phyloP scores from a whole-genome alignment of 2,329 filamentous ascomycete species.

The Chaetomiaceae sp. region DNA sequence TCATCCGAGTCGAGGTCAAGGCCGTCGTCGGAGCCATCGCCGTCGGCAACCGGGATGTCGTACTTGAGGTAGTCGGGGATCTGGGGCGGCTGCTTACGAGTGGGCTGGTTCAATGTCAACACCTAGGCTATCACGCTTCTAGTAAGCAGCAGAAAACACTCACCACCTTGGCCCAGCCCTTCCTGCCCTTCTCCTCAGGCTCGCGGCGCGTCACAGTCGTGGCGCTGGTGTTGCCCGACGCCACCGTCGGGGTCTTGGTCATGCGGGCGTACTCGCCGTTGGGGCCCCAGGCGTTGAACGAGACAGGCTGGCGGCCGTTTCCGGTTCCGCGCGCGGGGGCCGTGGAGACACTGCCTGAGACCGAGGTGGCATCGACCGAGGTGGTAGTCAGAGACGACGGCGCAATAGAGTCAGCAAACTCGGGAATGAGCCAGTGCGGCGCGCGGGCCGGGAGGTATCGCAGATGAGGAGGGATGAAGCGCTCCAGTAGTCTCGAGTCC shows the following conservation, averaged over 20 bases:
- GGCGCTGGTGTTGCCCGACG: conserved; percentile 9
- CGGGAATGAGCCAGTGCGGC: conserved; percentile 15
- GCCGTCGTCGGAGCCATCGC: background rate
- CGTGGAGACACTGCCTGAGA: background rate
- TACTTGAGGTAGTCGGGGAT: conserved; percentile 16
- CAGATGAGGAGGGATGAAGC: background rate
- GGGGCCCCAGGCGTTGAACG: conserved; percentile 26
- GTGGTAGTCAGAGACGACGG: background rate
- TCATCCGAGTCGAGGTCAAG: background rate
- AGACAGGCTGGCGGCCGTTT: background rate
- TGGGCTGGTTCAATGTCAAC: conserved; percentile 4
- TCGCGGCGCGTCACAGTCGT: background rate
- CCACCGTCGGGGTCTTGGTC: conserved; percentile 14
- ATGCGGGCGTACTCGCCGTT: conserved; percentile 17
- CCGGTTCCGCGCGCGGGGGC: background rate
- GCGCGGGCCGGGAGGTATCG: background rate
- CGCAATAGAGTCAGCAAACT: background rate
- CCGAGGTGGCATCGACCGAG: background rate
- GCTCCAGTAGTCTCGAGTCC: background rate
- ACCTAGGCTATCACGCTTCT: background rate
- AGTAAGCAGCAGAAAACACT: background rate
- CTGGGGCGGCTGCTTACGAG: conserved; percentile 11
- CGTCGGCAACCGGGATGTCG: background rate
- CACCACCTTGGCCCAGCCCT: conserved; percentile 23
- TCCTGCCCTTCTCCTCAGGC: background rate